Conservation (phyloP, 192 early-diverging fungal genomes). For the Podila horticola region DNA sequence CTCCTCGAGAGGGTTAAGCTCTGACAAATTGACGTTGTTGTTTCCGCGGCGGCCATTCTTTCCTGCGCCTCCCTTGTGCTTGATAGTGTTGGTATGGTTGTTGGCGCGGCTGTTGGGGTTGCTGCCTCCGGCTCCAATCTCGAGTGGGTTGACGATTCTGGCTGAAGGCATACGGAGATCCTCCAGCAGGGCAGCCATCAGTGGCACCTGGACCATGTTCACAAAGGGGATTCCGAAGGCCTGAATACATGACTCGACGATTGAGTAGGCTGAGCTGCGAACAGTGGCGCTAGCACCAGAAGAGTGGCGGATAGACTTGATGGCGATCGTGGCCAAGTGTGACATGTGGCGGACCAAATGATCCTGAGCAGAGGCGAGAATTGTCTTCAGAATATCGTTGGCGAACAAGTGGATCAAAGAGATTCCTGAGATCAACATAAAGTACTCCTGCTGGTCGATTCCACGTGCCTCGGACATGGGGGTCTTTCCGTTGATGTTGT, state of each 20-base stretch:
- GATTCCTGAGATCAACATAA: constrained; percentile 56
- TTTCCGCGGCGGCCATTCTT: constrained; percentile 32
- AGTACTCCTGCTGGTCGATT: constrained; percentile 60
- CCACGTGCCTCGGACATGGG: constrained; percentile 45
- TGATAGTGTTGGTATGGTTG: constrained; percentile 34
- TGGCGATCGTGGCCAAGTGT: constrained; percentile 32
- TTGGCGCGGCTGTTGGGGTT: constrained; percentile 41
- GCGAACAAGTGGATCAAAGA: constrained; percentile 53
- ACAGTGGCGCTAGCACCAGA: constrained; percentile 36
- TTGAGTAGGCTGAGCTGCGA: constrained; percentile 51
- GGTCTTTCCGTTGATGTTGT: constrained; percentile 52
- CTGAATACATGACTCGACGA: constrained; percentile 55
- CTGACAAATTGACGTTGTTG: constrained; percentile 7
- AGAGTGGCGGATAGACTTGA: constrained; percentile 41
- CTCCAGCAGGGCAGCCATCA: constrained; percentile 52
- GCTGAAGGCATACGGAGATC: constrained; percentile 51
- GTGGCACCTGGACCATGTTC: constrained; percentile 52
- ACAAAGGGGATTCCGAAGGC: constrained; percentile 59
- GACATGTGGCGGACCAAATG: constrained; percentile 43
- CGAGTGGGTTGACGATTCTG: constrained; percentile 30
- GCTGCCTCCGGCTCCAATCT: constrained; percentile 30
- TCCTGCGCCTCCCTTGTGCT: constrained; percentile 48
- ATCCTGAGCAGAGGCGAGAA: constrained; percentile 46
- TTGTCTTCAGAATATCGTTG: constrained; percentile 53
- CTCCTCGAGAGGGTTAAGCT: constrained; percentile 27